These are phyloP conservation scores for Triticum aestivum DNA, from an alignment of 176 grass and related monocot genomes.

Conservation along the genomic window DNA sequence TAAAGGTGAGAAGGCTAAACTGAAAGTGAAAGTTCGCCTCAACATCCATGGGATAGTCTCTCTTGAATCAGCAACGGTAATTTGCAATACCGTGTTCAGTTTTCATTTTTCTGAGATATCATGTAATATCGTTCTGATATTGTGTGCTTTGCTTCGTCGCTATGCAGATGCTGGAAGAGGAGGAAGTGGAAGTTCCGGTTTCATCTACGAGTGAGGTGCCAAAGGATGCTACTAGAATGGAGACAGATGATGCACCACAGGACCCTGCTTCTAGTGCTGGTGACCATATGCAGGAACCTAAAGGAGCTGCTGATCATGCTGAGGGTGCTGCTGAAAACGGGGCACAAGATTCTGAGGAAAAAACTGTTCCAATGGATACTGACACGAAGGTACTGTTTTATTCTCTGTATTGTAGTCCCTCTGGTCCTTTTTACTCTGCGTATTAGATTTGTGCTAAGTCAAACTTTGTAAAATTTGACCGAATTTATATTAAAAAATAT, in stretches of 20 bases:
- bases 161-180: slow-evolving; percentile 79
- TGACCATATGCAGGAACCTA: slow-evolving; percentile 71
- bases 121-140: slow-evolving; percentile 1
- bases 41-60: slow-evolving; percentile 89
- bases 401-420: background rate
- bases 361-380: slow-evolving; percentile 84
- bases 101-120: background rate
- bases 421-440: no score
- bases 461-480: no score
- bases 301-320: slow-evolving; percentile 42
- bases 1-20: slow-evolving; percentile 66
- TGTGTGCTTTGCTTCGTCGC: background rate
- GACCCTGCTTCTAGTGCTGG: slow-evolving; percentile 45
- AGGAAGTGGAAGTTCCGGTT: slow-evolving; percentile 72
- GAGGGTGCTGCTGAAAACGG: slow-evolving; percentile 64
- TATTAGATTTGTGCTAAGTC: no score
- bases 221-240: slow-evolving; percentile 68
- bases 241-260: slow-evolving; percentile 55
- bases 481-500: no score
- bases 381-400: slow-evolving; percentile 64
- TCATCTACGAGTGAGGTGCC: slow-evolving; percentile 39
- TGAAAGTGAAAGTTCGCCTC: slow-evolving; percentile 84
- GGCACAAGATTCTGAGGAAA: slow-evolving; percentile 50
- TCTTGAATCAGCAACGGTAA: slow-evolving; percentile 81
- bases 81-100: background rate